Conservation (phyloP, 108 stramenopile species). For the Stephanodiscus minutulus region DNA sequence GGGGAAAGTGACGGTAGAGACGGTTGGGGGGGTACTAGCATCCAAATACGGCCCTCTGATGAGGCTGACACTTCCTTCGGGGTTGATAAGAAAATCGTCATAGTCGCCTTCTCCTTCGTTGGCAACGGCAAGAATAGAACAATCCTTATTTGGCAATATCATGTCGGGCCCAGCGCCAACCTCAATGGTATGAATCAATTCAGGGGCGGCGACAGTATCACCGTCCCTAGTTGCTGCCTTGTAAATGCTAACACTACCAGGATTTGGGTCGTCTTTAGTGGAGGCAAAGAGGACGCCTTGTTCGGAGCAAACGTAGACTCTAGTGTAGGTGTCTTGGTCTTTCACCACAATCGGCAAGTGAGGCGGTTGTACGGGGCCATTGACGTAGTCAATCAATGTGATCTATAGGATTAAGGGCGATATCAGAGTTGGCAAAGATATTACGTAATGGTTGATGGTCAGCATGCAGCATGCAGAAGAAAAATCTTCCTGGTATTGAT, state of each 20-base stretch:
- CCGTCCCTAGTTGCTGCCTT: constrained; percentile 14
- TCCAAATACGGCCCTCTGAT: constrained; percentile 18
- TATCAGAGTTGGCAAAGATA: background rate
- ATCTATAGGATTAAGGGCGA: constrained; percentile 14
- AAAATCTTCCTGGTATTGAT: background rate
- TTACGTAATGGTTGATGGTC: background rate
- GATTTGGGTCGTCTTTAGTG: constrained; percentile 37
- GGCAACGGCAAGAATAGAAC: constrained; percentile 52
- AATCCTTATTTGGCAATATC: constrained; percentile 28
- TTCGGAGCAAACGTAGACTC: constrained; percentile 36
- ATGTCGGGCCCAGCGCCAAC: constrained; percentile 48
- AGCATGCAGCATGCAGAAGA: too few relatives aligned
- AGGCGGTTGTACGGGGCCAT: constrained; percentile 25
- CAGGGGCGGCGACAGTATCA: constrained; percentile 12
- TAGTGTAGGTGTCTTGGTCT: constrained; percentile 13
- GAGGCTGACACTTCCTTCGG: constrained; percentile 25
- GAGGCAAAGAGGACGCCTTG: constrained; percentile 36
- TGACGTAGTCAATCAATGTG: constrained; percentile 49
- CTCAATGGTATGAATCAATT: constrained; percentile 33
- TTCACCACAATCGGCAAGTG: constrained; percentile 23
- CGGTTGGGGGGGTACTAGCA: constrained; percentile 11
- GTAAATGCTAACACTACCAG: constrained; percentile 35
- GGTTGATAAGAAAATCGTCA: constrained; percentile 27
- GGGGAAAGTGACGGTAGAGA: constrained; percentile 25
- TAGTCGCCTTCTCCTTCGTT: constrained; percentile 54